These are phyloP conservation scores for Blepharisma undulans DNA, from an alignment of 169 alveolate species.

Conservation along the genomic window DNA sequence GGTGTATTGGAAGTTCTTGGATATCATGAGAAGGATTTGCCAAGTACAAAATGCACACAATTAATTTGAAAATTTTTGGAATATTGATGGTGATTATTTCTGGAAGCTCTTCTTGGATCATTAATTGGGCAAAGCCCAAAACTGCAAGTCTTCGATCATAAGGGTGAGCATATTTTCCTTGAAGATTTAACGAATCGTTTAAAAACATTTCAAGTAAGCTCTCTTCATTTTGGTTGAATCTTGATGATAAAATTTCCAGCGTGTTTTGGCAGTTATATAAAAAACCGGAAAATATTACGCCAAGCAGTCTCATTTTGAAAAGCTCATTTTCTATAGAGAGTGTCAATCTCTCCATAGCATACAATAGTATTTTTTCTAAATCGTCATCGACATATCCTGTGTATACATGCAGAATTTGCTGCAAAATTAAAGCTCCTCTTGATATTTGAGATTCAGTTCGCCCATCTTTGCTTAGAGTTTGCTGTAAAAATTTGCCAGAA, in stretches of 20 bases:
- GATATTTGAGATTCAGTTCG: conserved; percentile 16
- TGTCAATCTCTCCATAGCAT: background rate
- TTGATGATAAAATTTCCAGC: background rate
- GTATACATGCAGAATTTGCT: background rate
- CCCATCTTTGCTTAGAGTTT: background rate
- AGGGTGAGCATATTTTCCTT: background rate
- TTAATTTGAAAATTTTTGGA: background rate
- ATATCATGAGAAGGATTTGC: background rate
- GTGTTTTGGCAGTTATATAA: background rate
- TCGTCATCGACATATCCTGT: background rate
- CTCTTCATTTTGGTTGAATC: background rate
- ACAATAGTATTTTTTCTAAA: background rate
- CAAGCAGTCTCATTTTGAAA: conserved; percentile 18
- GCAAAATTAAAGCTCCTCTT: conserved; percentile 34
- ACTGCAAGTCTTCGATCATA: conserved; percentile 17
- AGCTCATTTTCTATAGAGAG: background rate
- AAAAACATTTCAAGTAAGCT: background rate
- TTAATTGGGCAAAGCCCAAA: background rate
- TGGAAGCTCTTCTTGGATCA: background rate
- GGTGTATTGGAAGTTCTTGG: background rate
- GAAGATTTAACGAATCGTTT: no score
- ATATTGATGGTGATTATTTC: background rate
- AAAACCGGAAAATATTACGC: background rate
- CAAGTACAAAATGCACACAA: background rate
- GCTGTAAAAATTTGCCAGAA: conserved; percentile 2